Percentiles rank a stretch among this genome's conserved stretches.
Conservation (phyloP, 2,329 filamentous ascomycete genomes). For the Phialophora macrospora region DNA sequence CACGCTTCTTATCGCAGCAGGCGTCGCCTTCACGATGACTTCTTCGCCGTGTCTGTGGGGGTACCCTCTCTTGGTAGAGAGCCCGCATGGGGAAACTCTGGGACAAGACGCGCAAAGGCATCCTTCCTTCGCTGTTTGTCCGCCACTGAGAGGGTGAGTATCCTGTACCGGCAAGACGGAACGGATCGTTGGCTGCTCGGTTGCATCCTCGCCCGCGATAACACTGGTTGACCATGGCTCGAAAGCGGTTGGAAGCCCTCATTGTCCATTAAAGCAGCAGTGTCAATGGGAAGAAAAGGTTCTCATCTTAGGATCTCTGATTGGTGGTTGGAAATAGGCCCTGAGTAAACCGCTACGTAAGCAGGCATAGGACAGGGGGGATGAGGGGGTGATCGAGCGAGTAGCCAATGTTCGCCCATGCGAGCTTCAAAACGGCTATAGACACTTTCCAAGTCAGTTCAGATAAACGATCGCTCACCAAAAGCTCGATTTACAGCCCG, state of each 20-base stretch:
- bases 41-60: not conserved
- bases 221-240: not conserved
- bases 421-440: slow-evolving; percentile 5
- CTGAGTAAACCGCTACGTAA: slow-evolving; percentile 21
- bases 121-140: not conserved
- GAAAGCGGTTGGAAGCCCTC: not conserved
- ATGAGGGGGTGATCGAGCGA: not conserved
- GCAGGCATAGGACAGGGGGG: slow-evolving; percentile 4
- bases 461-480: slow-evolving; percentile 7
- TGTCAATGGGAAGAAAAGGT: slow-evolving; percentile 3
- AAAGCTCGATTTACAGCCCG: slow-evolving; percentile 16
- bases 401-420: slow-evolving; percentile 9
- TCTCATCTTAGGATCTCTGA: not conserved
- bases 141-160: not conserved
- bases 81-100: not conserved
- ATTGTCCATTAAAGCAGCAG: not conserved
- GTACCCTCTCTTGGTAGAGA: not conserved
- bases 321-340: slow-evolving; percentile 16
- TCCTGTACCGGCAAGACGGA: slow-evolving; percentile 8
- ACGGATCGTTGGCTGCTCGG: slow-evolving; percentile 6
- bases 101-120: not conserved
- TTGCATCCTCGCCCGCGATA: not conserved
- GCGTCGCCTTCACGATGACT: not conserved
- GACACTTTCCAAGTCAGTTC: slow-evolving; percentile 3
- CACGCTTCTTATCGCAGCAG: not conserved